phyloP scores from a whole-genome alignment of 352 stramenopile species.

The Phytophthora idaei region DNA sequence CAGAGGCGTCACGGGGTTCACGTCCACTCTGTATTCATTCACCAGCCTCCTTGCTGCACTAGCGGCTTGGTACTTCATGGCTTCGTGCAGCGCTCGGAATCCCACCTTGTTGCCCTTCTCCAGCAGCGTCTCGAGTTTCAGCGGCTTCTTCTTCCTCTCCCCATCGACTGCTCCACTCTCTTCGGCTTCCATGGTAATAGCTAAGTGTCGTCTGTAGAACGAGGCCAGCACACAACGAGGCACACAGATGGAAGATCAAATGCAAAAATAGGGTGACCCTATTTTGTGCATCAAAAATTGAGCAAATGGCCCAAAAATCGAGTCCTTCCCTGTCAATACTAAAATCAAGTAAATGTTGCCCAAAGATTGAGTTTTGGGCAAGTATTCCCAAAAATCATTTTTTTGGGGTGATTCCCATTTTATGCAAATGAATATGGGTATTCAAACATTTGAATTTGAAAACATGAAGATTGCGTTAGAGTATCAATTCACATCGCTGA shows the following conservation, averaged over 20 bases:
- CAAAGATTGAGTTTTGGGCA: too few relatives aligned
- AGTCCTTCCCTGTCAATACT: too few relatives aligned
- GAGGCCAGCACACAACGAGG: constrained; percentile 45
- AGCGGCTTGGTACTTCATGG: constrained; percentile 65
- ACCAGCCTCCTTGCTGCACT: constrained; percentile 39
- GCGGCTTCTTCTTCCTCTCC: constrained; percentile 28
- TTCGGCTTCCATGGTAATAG: constrained; percentile 11
- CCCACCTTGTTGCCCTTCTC: constrained; percentile 71
- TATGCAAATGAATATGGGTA: background rate
- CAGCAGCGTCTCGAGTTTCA: constrained; percentile 44
- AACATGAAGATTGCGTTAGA: background rate
- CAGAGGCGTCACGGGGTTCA: constrained; percentile 54
- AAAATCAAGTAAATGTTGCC: too few relatives aligned
- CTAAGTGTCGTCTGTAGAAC: constrained; percentile 51
- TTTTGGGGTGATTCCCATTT: too few relatives aligned
- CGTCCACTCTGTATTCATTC: constrained; percentile 44
- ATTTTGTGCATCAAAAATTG: too few relatives aligned
- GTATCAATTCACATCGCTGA: background rate
- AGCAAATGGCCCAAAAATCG: too few relatives aligned
- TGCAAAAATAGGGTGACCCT: too few relatives aligned
- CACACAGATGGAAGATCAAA: constrained; percentile 66
- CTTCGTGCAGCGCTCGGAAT: constrained; percentile 66
- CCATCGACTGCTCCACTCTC: constrained; percentile 7
- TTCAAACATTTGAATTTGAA: constrained; percentile 21
- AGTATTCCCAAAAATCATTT: too few relatives aligned